Percentiles rank a stretch among this genome's conserved stretches.
Evolutionary conservation across 2,329 filamentous ascomycete species (phyloP).

Genomic region (Nannizziopsis barbatae): DNA sequence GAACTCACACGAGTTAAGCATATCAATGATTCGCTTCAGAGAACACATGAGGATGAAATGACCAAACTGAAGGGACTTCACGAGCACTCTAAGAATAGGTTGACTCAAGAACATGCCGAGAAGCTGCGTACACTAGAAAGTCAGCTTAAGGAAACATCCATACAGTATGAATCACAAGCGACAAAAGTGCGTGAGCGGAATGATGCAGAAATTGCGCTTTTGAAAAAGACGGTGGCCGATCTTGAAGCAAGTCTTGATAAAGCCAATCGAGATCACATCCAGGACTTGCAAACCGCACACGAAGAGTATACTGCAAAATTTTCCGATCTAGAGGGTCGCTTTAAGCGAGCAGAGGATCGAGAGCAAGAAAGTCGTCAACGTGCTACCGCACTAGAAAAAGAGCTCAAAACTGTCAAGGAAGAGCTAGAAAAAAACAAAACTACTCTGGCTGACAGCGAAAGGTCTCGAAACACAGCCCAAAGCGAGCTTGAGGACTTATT

Average conservation of each 20-base stretch:
- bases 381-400: constrained; percentile 16
- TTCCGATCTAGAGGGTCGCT: constrained; percentile 40
- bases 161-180: constrained; percentile 32
- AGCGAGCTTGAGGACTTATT: constrained; percentile 68
- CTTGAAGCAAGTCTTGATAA: constrained; percentile 42
- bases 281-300: constrained; percentile 49
- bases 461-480: constrained; percentile 54
- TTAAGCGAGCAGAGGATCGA: constrained; percentile 34
- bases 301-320: constrained; percentile 40
- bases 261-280: constrained; percentile 49
- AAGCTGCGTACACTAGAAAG: constrained; percentile 40
- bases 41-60: constrained; percentile 57
- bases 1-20: constrained; percentile 51
- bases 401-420: constrained; percentile 20
- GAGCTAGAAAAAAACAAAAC: constrained; percentile 25
- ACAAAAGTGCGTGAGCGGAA: constrained; percentile 31
- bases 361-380: constrained; percentile 26
- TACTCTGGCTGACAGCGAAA: constrained; percentile 42
- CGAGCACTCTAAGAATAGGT: constrained; percentile 32
- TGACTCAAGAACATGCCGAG: constrained; percentile 35
- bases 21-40: constrained; percentile 60
- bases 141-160: constrained; percentile 36
- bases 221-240: constrained; percentile 49
- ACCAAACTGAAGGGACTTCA: constrained; percentile 43
- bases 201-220: constrained; percentile 53